Base-by-base conservation (phyloP, 768 basidiomycete genomes). In the Russula emetica region DNA sequence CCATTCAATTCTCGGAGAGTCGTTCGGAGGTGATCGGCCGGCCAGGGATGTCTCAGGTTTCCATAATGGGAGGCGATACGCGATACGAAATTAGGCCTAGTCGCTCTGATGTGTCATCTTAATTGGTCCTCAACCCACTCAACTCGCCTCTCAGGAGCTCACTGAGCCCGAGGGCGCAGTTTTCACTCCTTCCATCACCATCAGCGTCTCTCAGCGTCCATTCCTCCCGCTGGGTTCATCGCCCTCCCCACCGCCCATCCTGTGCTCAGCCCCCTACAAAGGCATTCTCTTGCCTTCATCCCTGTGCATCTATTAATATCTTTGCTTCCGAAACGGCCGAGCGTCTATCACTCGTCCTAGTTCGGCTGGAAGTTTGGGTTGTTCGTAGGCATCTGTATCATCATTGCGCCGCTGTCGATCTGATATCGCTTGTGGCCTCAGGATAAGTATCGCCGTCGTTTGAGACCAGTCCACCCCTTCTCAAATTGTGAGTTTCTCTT, bases 401-500 rank as follows among this genome's bases (percentile, higher is more conserved):
- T 6, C 16, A 9, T 14, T 1, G 26, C n/a, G 0, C 36, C n/a
- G 5, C 24, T 2, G n/a, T 30, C 34, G 58, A 30, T 40, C 32
- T 61, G 20, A 51, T 14, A 4, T 14, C 18, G 7, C 32, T 53
- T 11, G 30, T n/a, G 22, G 34, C 40, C 36, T 28, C 1, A 28
- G 57, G n/a, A 52, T 51, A n/a, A 16, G 50, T 18, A 6, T 44
- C 20, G 6, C 9, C 20, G 11, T 45, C 42, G 44, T 47, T 45
- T 28, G 20, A 30, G 28, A 13, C 20, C 4, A 3, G 22, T 18
- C 8, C 13, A 32, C n/a, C 9, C 18, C 2, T 22, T 16, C 22
- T 38, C 20, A 50, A 42, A 22, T 50, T 16, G 64, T 65, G 32
- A 52, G 64, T 45, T 26, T 6, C 2, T 28, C 14, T 16, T 51